Evolutionary conservation across 139 green algal species (phyloP).

Genomic region (Diplosphaera chodatii): DNA sequence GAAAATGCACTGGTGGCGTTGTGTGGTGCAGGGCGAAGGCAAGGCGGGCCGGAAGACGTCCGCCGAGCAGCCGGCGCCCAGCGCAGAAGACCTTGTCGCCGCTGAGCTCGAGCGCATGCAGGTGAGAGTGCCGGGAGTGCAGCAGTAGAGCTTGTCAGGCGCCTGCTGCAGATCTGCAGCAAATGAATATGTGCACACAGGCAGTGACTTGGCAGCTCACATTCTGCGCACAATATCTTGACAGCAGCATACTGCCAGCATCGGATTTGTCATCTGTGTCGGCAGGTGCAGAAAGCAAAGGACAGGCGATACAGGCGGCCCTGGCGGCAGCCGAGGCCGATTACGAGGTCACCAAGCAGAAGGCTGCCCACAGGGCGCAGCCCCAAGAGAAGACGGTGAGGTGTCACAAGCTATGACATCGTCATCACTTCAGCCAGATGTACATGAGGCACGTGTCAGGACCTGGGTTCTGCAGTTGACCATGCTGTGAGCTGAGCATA

Average conservation of each 20-base stretch:
- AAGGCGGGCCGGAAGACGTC: neutral
- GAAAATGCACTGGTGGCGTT: no score
- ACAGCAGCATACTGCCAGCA: no score
- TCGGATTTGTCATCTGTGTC: no score
- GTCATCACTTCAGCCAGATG: no score
- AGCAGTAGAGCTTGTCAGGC: neutral
- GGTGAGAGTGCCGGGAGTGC: neutral
- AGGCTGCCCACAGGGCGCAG: neutral
- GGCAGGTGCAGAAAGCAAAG: slow-evolving; percentile 6
- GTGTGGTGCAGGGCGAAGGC: neutral
- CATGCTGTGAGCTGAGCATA: slow-evolving; percentile 10
- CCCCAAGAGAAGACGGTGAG: neutral
- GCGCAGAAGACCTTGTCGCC: neutral
- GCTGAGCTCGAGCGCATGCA: neutral
- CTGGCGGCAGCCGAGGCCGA: neutral
- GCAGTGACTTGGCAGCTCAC: neutral
- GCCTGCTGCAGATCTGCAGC: neutral
- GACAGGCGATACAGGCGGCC: neutral
- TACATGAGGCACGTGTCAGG: no score
- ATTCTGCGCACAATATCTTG: no score
- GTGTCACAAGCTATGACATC: neutral
- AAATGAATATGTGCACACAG: neutral
- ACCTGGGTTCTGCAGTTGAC: neutral
- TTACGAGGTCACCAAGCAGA: neutral
- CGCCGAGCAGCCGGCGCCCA: neutral